Evolutionary conservation across 495 filamentous ascomycete species (phyloP).

Genomic region (Hypoxylon subgilvum): DNA sequence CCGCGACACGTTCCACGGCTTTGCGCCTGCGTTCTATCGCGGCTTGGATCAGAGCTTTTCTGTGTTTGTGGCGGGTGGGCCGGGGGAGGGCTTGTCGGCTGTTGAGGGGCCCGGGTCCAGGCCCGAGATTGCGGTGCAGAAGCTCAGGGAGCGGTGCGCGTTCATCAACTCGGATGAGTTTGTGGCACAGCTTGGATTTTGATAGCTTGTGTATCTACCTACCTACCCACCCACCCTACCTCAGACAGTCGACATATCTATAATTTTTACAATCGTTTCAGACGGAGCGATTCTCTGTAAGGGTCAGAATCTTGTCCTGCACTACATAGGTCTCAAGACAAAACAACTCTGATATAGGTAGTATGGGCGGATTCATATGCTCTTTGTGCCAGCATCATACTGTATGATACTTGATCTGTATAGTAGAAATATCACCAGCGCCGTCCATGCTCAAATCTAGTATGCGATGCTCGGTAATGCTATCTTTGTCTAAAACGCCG

Average conservation of each 20-base stretch:
- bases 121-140: slow-evolving; percentile 24
- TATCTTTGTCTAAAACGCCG: slow-evolving; percentile 22
- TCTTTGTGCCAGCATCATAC: no score
- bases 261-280: background rate
- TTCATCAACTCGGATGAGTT: slow-evolving; percentile 38
- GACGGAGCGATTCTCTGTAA: no score
- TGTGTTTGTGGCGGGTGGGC: slow-evolving; percentile 41
- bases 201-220: background rate
- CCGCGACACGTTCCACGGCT: no score
- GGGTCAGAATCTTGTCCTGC: no score
- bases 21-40: background rate
- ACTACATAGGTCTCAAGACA: no score
- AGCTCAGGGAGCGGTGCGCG: slow-evolving; percentile 37
- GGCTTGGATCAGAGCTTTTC: slow-evolving; percentile 12
- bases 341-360: background rate
- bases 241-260: background rate
- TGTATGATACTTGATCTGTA: background rate
- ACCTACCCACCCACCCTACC: no score
- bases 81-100: slow-evolving; percentile 37
- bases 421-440: background rate
- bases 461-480: slow-evolving; percentile 19
- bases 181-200: slow-evolving; percentile 33
- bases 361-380: no score
- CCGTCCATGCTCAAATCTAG: background rate
- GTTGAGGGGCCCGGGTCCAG: slow-evolving; percentile 34